Evolutionary conservation across 1,284 basidiomycete species (phyloP).

Genomic region (Trichosporon coremiiforme): DNA sequence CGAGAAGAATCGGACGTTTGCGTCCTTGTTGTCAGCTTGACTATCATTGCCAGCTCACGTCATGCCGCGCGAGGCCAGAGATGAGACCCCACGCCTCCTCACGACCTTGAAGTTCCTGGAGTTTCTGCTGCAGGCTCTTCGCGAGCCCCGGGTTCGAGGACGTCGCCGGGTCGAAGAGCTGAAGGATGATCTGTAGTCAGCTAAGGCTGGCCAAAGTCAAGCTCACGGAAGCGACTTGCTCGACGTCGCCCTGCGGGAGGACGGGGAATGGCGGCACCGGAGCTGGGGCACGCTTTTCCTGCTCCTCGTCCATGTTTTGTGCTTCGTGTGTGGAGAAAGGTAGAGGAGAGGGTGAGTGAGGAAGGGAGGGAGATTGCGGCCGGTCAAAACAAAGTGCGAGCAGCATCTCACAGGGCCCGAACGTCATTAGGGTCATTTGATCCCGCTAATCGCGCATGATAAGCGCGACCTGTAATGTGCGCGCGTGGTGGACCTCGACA

Average conservation of each 20-base stretch:
- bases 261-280: slow-evolving; percentile 39
- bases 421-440: slow-evolving; percentile 6
- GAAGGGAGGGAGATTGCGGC: neutral
- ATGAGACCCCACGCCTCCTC: slow-evolving; percentile 57
- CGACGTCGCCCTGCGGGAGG: slow-evolving; percentile 41
- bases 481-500: no score
- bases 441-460: neutral
- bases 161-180: slow-evolving; percentile 47
- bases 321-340: neutral
- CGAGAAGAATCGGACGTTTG: slow-evolving; percentile 86
- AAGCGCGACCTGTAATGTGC: neutral
- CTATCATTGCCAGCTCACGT: slow-evolving; percentile 34
- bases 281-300: slow-evolving; percentile 10
- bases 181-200: slow-evolving; percentile 46
- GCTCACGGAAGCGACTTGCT: slow-evolving; percentile 46
- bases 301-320: slow-evolving; percentile 10
- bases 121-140: slow-evolving; percentile 50
- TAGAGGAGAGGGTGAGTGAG: neutral
- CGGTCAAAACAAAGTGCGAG: slow-evolving; percentile 9
- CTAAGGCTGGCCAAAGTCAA: neutral
- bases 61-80: slow-evolving; percentile 49
- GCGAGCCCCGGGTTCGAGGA: slow-evolving; percentile 45
- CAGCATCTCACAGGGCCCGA: neutral
- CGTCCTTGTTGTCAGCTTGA: slow-evolving; percentile 57
- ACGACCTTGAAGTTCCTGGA: slow-evolving; percentile 50